phyloP scores from a whole-genome alignment of 73 alveolate species.

The Urostyla sp. region DNA sequence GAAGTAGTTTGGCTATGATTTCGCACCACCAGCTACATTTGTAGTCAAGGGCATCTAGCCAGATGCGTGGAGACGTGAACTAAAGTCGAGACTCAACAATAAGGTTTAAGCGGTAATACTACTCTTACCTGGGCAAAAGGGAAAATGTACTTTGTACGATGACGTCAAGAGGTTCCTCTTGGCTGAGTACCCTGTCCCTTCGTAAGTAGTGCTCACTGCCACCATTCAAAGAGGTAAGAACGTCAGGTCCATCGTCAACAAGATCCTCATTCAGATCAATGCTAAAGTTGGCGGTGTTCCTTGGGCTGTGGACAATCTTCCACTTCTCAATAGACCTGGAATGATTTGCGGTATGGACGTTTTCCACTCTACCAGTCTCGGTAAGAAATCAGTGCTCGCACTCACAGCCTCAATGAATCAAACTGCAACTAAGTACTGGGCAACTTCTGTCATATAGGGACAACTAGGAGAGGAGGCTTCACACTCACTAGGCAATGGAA shows the following conservation, averaged over 20 bases:
- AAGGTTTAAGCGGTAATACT: slow-evolving; percentile 71
- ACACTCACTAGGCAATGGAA: slow-evolving; percentile 49
- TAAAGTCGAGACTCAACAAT: slow-evolving; percentile 58
- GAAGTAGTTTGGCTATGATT: slow-evolving; percentile 35
- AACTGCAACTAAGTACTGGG: slow-evolving; percentile 68
- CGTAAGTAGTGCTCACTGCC: slow-evolving; percentile 84
- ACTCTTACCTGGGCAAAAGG: slow-evolving; percentile 90
- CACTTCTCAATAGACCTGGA: slow-evolving; percentile 86
- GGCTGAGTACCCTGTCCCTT: slow-evolving; percentile 84
- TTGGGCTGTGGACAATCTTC: slow-evolving; percentile 94
- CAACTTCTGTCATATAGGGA: slow-evolving; percentile 59
- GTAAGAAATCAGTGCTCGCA: slow-evolving; percentile 71
- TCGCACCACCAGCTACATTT: slow-evolving; percentile 51
- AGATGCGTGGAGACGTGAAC: slow-evolving; percentile 45
- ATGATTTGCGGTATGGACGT: slow-evolving; percentile 90
- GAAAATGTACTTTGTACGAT: slow-evolving; percentile 85
- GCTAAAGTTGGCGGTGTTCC: slow-evolving; percentile 97
- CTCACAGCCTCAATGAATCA: slow-evolving; percentile 75
- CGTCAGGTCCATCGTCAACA: slow-evolving; percentile 88
- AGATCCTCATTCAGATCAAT: slow-evolving; percentile 90
- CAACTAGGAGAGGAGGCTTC: slow-evolving; percentile 73
- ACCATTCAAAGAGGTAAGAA: slow-evolving; percentile 87
- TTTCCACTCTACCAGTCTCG: slow-evolving; percentile 71
- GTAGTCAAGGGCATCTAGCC: slow-evolving; percentile 42
- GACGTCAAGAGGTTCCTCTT: slow-evolving; percentile 86